These are phyloP conservation scores for Penicillium parvum DNA, from an alignment of 495 filamentous ascomycete species.

Conservation along the genomic window DNA sequence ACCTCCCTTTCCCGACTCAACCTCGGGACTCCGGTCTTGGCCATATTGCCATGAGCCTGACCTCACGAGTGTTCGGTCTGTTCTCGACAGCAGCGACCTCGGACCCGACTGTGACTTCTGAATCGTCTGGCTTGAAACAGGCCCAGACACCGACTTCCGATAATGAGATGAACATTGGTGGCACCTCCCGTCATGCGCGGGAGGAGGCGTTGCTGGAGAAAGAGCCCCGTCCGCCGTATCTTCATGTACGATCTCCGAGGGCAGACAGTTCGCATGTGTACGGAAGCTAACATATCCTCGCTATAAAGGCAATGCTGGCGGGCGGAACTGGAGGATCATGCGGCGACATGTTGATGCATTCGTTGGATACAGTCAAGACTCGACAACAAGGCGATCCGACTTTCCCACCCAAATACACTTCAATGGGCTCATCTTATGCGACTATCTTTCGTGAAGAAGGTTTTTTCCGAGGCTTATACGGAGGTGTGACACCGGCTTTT, in stretches of 20 bases:
- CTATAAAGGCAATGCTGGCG: constrained; percentile 79
- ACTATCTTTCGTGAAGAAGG: constrained; percentile 94
- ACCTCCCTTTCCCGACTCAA: constrained; percentile 28
- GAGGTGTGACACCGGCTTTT: constrained; percentile 84
- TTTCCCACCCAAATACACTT: constrained; percentile 85
- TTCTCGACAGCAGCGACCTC: constrained; percentile 38
- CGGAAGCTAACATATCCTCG: constrained; percentile 3
- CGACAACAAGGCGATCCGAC: constrained; percentile 94
- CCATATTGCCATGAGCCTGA: constrained; percentile 45
- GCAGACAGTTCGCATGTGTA: not conserved
- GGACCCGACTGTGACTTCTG: constrained; percentile 11
- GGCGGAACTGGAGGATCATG: constrained; percentile 86
- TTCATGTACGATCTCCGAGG: constrained; percentile 51
- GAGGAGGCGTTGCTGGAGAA: constrained; percentile 25
- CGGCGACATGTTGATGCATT: constrained; percentile 98
- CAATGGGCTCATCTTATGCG: constrained; percentile 80
- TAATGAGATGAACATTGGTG: constrained; percentile 5
- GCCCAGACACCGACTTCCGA: not conserved
- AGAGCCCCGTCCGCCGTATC: constrained; percentile 57
- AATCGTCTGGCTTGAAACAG: not conserved
- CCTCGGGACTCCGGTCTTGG: constrained; percentile 28
- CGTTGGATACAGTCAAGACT: constrained; percentile 98
- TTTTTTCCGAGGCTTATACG: constrained; percentile 81
- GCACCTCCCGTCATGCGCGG: constrained; percentile 10
- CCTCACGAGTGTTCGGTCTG: constrained; percentile 42